A percentile compares a stretch with the other conserved stretches of the same genome.
These are phyloP conservation scores for Colletotrichum sp. DNA, from an alignment of 2,329 filamentous ascomycete species.

Conservation along the genomic window DNA sequence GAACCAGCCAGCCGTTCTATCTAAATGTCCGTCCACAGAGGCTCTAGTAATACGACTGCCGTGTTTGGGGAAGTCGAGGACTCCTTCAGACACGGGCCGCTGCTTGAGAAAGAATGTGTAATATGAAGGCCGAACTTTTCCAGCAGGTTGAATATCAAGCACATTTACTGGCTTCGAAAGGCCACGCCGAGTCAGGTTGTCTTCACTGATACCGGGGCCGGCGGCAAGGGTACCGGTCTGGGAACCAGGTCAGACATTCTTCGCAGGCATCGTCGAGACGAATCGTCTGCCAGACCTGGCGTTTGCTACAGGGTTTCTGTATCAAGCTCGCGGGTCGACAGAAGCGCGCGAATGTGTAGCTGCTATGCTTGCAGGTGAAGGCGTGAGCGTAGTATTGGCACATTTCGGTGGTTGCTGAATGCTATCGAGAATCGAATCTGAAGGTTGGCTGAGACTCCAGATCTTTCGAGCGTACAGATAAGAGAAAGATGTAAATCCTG, in stretches of 20 bases:
- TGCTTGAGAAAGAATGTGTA: not conserved
- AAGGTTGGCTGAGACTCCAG: not conserved
- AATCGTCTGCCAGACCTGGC: slow-evolving; percentile 40
- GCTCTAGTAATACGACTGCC: not conserved
- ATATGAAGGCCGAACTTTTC: not conserved
- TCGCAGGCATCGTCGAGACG: slow-evolving; percentile 39
- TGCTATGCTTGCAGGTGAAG: slow-evolving; percentile 38
- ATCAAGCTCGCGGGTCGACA: slow-evolving; percentile 38
- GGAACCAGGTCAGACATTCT: slow-evolving; percentile 35
- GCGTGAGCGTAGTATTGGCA: slow-evolving; percentile 43
- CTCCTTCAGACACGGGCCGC: not conserved
- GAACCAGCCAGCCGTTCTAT: not conserved
- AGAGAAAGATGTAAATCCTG: not conserved
- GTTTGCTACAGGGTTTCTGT: slow-evolving; percentile 38
- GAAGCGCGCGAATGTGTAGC: slow-evolving; percentile 38
- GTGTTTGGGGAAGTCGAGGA: not conserved
- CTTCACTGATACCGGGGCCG: slow-evolving; percentile 11
- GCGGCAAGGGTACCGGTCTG: slow-evolving; percentile 26
- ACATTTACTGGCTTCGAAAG: not conserved
- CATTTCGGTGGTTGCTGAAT: slow-evolving; percentile 27
- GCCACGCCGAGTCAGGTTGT: not conserved
- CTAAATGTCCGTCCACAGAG: not conserved
- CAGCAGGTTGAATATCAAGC: not conserved
- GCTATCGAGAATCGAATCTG: not conserved
- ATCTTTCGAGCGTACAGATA: not conserved